Evolutionary conservation across 2,329 filamentous ascomycete genomes (phyloP).

Genomic region (Epichloe amarillans): DNA sequence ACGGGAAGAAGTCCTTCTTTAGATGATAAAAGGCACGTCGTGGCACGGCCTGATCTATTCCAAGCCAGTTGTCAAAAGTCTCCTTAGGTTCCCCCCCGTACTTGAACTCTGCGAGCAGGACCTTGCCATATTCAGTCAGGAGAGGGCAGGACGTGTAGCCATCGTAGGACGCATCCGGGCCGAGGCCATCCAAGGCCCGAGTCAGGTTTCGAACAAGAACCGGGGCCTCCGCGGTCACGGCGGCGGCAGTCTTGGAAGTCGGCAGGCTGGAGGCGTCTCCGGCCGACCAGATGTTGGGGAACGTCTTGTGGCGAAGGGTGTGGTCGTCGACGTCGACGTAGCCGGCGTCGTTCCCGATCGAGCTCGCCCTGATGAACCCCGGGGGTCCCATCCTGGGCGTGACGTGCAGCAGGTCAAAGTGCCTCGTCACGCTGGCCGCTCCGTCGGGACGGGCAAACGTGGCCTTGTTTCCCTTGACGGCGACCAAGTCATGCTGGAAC

Average conservation of each 20-base stretch:
- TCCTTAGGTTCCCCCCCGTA: constrained; percentile 52
- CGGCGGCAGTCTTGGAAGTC: constrained; percentile 42
- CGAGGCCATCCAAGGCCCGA: constrained; percentile 29
- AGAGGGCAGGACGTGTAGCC: constrained; percentile 44
- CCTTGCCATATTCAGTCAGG: constrained; percentile 44
- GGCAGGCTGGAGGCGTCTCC: constrained; percentile 47
- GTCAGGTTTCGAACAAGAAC: constrained; percentile 37
- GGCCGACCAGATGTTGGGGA: constrained; percentile 42
- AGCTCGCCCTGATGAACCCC: constrained; percentile 37
- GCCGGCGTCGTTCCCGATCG: constrained; percentile 40
- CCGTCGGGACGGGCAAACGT: constrained; percentile 33
- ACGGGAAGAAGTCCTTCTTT: constrained; percentile 56
- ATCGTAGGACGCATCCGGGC: constrained; percentile 31
- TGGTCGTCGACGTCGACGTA: constrained; percentile 43
- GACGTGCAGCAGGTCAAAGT: constrained; percentile 45
- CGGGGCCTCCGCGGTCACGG: constrained; percentile 36
- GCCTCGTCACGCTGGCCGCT: constrained; percentile 26
- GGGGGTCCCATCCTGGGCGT: constrained; percentile 45
- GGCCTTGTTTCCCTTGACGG: constrained; percentile 38
- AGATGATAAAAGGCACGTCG: constrained; percentile 45
- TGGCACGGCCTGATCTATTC: constrained; percentile 43
- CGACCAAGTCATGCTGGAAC: constrained; percentile 43
- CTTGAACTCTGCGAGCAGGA: constrained; percentile 52
- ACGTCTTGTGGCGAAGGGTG: constrained; percentile 40
- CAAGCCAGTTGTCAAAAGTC: constrained; percentile 41